Conservation (phyloP, 208 protist genomes). For the Acanthamoeba royreba region DNA sequence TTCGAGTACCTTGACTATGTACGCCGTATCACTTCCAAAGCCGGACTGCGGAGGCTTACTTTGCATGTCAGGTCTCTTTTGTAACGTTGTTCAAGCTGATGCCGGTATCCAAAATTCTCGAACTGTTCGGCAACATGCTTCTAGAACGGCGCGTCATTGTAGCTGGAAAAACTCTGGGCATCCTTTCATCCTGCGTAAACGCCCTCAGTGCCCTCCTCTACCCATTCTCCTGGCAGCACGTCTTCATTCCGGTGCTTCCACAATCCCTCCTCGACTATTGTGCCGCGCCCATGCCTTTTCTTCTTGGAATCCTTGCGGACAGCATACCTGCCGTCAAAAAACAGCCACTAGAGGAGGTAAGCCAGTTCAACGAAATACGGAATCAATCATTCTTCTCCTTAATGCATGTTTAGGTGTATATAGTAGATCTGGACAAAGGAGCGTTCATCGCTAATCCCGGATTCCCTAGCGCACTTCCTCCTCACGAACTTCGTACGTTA, state of each 20-base stretch:
- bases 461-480: background rate
- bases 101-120: background rate
- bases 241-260: conserved; percentile 70
- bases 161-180: background rate
- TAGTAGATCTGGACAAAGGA: conserved; percentile 26
- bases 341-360: conserved; percentile 38
- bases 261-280: conserved; percentile 63
- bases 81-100: conserved; percentile 33
- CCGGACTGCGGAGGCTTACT: background rate
- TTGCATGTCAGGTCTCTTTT: background rate
- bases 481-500: background rate
- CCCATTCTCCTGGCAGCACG: conserved; percentile 69
- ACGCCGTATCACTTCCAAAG: background rate
- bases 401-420: background rate
- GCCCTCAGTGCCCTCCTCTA: conserved; percentile 22
- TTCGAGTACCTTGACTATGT: conserved; percentile 51
- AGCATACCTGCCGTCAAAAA: conserved; percentile 28
- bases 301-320: conserved; percentile 52
- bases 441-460: background rate
- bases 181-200: background rate
- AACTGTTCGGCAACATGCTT: conserved; percentile 21
- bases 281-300: conserved; percentile 66
- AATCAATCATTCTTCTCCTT: background rate
- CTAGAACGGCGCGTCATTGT: conserved; percentile 43
- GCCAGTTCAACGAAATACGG: background rate